Percentiles rank a stretch among this genome's conserved stretches.
phyloP scores from a whole-genome alignment of 129 eudicot genomes.

The Glebionis coronaria region DNA sequence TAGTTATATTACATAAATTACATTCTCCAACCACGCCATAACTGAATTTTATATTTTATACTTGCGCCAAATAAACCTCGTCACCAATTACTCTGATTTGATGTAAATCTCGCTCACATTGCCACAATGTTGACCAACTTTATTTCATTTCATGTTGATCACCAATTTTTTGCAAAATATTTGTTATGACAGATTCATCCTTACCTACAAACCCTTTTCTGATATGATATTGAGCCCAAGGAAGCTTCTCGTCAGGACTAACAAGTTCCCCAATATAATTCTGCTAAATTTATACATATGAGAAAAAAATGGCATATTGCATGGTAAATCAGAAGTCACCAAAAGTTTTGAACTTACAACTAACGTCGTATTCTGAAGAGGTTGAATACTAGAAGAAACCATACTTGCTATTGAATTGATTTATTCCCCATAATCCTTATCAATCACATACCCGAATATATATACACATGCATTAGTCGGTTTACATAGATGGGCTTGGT shows the following conservation, averaged over 20 bases:
- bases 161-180: not conserved
- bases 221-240: constrained; percentile 63
- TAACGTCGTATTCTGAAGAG: constrained; percentile 55
- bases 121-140: no score
- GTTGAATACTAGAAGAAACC: constrained; percentile 77
- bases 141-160: not conserved
- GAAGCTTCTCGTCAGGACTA: constrained; percentile 52
- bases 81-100: not conserved
- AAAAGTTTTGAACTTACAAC: constrained; percentile 57
- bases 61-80: not conserved
- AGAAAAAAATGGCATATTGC: not conserved
- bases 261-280: constrained; percentile 54
- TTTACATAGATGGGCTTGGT: no score
- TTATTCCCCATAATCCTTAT: no score
- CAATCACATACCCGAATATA: no score
- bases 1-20: no score
- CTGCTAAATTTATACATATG: constrained; percentile 24
- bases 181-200: not conserved
- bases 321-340: not conserved
- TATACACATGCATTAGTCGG: no score
- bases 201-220: constrained; percentile 66
- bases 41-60: not conserved
- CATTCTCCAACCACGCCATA: no score
- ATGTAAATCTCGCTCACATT: no score
- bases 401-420: no score